Evolutionary conservation across 2,329 filamentous ascomycete genomes (phyloP).

Genomic region (Cercospora zeina): DNA sequence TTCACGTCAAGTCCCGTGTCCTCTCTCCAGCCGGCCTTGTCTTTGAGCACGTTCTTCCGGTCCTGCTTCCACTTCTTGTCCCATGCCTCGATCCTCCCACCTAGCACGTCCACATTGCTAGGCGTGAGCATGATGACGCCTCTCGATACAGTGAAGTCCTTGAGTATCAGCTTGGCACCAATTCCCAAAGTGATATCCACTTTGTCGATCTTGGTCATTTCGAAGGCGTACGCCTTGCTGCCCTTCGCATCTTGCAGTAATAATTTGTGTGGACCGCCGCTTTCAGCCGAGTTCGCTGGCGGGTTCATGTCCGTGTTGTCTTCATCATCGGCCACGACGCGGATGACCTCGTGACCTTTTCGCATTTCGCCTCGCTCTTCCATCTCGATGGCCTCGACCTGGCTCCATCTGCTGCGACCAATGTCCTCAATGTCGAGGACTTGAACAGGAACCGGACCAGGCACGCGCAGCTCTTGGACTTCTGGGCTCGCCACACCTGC

Average conservation of each 20-base stretch:
- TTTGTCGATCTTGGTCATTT: slow-evolving; percentile 65
- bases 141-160: slow-evolving; percentile 65
- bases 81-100: slow-evolving; percentile 80
- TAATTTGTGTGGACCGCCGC: slow-evolving; percentile 69
- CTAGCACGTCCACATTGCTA: slow-evolving; percentile 67
- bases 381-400: slow-evolving; percentile 78
- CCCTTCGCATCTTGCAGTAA: slow-evolving; percentile 78
- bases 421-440: slow-evolving; percentile 86
- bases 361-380: slow-evolving; percentile 71
- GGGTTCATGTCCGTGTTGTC: slow-evolving; percentile 42
- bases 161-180: slow-evolving; percentile 77
- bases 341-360: slow-evolving; percentile 76
- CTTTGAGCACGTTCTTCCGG: slow-evolving; percentile 67
- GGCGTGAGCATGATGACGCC: slow-evolving; percentile 79
- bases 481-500: slow-evolving; percentile 55
- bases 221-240: slow-evolving; percentile 68
- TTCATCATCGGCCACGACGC: slow-evolving; percentile 62
- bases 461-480: slow-evolving; percentile 58
- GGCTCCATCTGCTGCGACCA: slow-evolving; percentile 75
- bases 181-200: slow-evolving; percentile 67
- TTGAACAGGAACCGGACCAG: slow-evolving; percentile 70
- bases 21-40: slow-evolving; percentile 40
- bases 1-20: slow-evolving; percentile 17
- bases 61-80: slow-evolving; percentile 75
- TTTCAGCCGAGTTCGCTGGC: slow-evolving; percentile 22